These are phyloP conservation scores for Tolypocladium cylindrosporum DNA, from an alignment of 2,329 filamentous ascomycete genomes.

Conservation along the genomic window DNA sequence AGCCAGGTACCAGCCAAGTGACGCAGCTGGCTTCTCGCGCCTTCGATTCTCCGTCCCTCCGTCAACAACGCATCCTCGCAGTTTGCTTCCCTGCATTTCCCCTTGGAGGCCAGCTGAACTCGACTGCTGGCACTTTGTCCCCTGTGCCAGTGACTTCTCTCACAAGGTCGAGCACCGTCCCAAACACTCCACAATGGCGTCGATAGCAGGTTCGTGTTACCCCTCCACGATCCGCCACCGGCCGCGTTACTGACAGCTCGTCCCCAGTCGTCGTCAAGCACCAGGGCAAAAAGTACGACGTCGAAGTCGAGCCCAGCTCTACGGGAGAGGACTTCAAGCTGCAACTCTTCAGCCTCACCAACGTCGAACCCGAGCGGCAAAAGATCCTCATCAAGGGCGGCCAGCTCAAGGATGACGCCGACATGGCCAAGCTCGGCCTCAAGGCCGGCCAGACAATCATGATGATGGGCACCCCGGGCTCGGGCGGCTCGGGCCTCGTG, in stretches of 20 bases:
- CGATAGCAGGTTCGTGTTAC: slow-evolving; percentile 39
- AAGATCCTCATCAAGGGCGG: slow-evolving; percentile 92
- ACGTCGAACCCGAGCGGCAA: slow-evolving; percentile 91
- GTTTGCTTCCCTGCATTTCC: background rate
- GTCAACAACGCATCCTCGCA: background rate
- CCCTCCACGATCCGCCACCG: slow-evolving; percentile 5
- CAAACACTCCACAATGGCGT: slow-evolving; percentile 33
- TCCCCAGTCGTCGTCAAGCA: slow-evolving; percentile 80
- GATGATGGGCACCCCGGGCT: slow-evolving; percentile 89
- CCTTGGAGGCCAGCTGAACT: slow-evolving; percentile 4
- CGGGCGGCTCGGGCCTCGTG: slow-evolving; percentile 48
- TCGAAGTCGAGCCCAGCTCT: slow-evolving; percentile 77
- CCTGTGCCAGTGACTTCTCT: background rate
- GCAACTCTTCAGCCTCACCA: slow-evolving; percentile 89
- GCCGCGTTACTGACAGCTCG: slow-evolving; percentile 8
- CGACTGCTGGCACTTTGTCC: background rate
- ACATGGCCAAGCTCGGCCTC: slow-evolving; percentile 71
- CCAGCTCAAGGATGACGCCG: slow-evolving; percentile 90
- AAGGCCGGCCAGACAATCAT: slow-evolving; percentile 83
- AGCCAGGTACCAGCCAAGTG: background rate
- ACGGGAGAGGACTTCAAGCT: slow-evolving; percentile 92
- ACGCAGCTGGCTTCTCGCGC: background rate
- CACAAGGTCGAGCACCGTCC: background rate
- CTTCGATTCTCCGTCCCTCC: background rate
- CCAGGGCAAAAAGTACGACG: slow-evolving; percentile 86